Evolutionary conservation across 208 protist species (phyloP).

Genomic region (Naegleria gruberi): DNA sequence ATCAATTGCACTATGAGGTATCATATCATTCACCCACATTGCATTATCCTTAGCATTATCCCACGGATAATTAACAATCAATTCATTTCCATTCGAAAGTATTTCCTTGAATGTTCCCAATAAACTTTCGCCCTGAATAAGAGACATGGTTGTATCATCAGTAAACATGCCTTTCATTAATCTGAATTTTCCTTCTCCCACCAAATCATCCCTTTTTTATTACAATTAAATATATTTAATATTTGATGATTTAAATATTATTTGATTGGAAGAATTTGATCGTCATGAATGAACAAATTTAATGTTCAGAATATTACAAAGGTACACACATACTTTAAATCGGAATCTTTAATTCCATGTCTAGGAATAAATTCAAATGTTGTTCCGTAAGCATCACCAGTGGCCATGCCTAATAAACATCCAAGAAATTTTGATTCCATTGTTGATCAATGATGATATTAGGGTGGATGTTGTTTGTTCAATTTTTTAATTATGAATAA

Average conservation of each 20-base stretch:
- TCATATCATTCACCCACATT: not conserved
- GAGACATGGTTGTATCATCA: conserved; percentile 43
- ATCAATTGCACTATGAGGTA: conserved; percentile 25
- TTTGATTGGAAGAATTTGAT: too few relatives aligned
- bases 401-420: not conserved
- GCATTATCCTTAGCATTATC: too few relatives aligned
- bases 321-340: not conserved
- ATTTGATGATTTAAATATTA: too few relatives aligned
- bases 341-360: not conserved
- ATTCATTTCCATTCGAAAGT: too few relatives aligned
- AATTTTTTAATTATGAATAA: too few relatives aligned
- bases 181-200: conserved; percentile 37
- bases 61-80: too few relatives aligned
- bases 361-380: not conserved
- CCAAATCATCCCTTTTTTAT: not conserved
- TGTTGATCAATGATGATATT: too few relatives aligned
- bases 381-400: not conserved
- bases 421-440: not conserved
- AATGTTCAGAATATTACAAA: too few relatives aligned
- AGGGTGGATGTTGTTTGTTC: too few relatives aligned
- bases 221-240: too few relatives aligned
- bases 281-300: too few relatives aligned
- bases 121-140: conserved; percentile 42
- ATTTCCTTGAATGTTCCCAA: not conserved
- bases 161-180: conserved; percentile 41